phyloP scores from a whole-genome alignment of 306 rosid species.

The Myrica gale region DNA sequence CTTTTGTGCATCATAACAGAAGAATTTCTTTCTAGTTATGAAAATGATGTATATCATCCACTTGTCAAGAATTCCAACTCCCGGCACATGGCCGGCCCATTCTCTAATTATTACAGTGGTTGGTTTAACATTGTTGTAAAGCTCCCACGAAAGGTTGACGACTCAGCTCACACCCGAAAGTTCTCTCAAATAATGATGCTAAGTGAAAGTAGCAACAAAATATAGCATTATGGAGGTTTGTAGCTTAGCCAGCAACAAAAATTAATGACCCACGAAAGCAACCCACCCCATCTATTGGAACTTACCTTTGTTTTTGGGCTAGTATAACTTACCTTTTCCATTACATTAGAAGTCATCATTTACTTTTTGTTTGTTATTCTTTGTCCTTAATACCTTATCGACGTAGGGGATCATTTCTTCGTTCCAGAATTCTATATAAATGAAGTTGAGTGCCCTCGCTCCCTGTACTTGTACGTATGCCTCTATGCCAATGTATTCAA shows the following conservation, averaged over 20 bases:
- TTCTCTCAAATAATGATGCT: background rate
- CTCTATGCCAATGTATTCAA: constrained; percentile 28
- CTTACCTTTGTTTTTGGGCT: no score
- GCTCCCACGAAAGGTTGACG: background rate
- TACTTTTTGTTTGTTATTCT: background rate
- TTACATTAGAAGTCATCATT: background rate
- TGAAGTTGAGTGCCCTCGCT: background rate
- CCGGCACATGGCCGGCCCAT: background rate
- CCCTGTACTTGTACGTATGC: background rate
- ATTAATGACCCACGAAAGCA: background rate
- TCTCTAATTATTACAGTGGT: background rate
- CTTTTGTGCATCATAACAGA: no score
- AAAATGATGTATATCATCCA: no score
- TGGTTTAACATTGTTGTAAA: background rate
- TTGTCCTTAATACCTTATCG: background rate
- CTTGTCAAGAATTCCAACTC: no score
- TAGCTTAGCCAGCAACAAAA: constrained; percentile 3
- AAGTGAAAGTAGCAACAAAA: background rate
- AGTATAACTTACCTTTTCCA: background rate
- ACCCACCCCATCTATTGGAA: background rate
- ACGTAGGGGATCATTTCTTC: background rate
- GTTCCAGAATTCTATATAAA: background rate
- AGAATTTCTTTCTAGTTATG: no score
- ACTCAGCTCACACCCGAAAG: background rate
- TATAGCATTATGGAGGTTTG: background rate